These are phyloP conservation scores for Jatropha multifida DNA, from an alignment of 441 rosid species.

Conservation along the genomic window DNA sequence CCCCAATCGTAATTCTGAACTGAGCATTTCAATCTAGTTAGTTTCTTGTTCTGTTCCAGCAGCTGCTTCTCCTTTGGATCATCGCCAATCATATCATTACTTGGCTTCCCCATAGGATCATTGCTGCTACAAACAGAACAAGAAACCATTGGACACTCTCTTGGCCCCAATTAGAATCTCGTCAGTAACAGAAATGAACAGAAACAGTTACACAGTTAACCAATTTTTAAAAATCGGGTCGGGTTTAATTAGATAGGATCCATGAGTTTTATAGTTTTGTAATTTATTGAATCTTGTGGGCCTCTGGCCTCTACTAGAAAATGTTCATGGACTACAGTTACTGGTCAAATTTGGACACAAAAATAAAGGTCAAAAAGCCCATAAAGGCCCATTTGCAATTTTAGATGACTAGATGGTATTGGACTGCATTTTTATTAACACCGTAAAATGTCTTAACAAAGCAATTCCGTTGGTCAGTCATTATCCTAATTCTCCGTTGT, in stretches of 20 bases:
- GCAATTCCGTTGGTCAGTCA: no score
- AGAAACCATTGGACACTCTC: not conserved
- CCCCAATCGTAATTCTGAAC: conserved; percentile 78
- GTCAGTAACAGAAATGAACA: not conserved
- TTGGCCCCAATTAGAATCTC: not conserved
- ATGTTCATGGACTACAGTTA: not conserved
- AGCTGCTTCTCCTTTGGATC: not conserved
- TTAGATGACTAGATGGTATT: no score
- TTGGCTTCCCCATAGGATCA: not conserved
- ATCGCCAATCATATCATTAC: not conserved
- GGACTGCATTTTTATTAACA: no score
- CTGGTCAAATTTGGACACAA: no score
- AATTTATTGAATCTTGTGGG: no score
- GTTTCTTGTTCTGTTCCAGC: not conserved
- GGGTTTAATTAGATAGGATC: not conserved
- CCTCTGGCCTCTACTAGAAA: not conserved
- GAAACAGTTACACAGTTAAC: not conserved
- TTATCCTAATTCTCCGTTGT: no score
- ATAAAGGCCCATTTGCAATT: no score
- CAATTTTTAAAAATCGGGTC: not conserved
- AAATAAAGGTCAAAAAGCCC: no score
- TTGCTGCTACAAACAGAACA: not conserved
- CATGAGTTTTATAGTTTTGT: not conserved
- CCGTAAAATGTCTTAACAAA: no score
- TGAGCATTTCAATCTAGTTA: conserved; percentile 35